Conservation (phyloP, 2,329 filamentous ascomycete species). For the Thermothelomyces thermophilus region DNA sequence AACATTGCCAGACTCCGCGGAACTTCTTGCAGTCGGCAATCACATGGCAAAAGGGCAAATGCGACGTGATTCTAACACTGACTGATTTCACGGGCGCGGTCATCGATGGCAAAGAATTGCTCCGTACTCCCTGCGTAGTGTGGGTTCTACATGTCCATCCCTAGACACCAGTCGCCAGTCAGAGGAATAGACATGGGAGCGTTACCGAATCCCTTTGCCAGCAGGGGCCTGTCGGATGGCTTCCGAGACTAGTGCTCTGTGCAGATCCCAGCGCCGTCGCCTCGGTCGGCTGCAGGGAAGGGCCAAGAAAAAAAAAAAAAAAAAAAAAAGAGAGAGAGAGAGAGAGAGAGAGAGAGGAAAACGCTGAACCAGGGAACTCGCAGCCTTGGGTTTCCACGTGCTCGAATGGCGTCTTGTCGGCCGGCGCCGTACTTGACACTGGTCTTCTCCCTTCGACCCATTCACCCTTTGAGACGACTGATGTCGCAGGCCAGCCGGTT, state of each 20-base stretch:
- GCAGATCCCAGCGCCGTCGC: slow-evolving; percentile 9
- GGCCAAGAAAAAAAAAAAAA: too few relatives aligned
- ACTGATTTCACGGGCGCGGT: too few relatives aligned
- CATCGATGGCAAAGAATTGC: too few relatives aligned
- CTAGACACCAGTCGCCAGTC: too few relatives aligned
- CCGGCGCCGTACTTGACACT: too few relatives aligned
- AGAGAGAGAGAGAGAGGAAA: neutral
- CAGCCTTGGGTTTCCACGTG: slow-evolving; percentile 8
- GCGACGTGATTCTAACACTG: too few relatives aligned
- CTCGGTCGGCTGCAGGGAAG: slow-evolving; percentile 3
- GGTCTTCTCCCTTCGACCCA: neutral
- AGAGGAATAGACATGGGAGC: neutral
- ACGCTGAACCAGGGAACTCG: neutral
- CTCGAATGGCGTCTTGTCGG: neutral
- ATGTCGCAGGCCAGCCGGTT: neutral
- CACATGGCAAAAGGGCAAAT: too few relatives aligned
- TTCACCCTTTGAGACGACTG: neutral
- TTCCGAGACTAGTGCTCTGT: slow-evolving; percentile 11
- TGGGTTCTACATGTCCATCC: too few relatives aligned
- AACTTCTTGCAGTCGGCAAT: too few relatives aligned
- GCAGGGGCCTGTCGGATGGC: slow-evolving; percentile 15
- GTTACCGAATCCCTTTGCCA: neutral
- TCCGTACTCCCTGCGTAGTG: too few relatives aligned
- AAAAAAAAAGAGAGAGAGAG: neutral
- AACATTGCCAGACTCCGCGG: too few relatives aligned